These are phyloP conservation scores for Liriodendron chinense DNA, from an alignment of 164 flowering plant genomes.

Conservation along the genomic window DNA sequence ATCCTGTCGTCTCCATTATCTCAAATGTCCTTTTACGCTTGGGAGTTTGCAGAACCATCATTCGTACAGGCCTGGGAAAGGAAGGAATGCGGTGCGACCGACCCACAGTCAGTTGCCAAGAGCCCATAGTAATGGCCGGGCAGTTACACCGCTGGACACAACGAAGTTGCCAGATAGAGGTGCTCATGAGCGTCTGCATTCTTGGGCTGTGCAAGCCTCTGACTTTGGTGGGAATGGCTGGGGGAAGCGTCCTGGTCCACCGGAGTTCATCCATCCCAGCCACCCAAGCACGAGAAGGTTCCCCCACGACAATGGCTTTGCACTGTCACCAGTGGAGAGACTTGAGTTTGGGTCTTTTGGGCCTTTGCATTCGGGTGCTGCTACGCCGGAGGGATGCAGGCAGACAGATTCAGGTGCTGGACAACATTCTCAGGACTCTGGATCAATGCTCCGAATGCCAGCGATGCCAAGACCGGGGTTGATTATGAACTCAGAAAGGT, in stretches of 20 bases:
- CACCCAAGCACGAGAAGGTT: constrained; percentile 22
- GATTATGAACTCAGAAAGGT: constrained; percentile 40
- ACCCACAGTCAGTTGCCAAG: constrained; percentile 21
- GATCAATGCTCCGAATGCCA: not conserved
- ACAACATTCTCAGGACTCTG: not conserved
- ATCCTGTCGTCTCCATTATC: not conserved
- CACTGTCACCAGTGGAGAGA: constrained; percentile 22
- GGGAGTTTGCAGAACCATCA: constrained; percentile 55
- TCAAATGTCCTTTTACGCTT: constrained; percentile 6
- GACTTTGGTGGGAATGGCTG: constrained; percentile 17
- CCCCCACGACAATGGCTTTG: constrained; percentile 28
- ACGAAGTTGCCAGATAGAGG: constrained; percentile 32
- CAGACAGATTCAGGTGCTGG: constrained; percentile 13
- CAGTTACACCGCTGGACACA: constrained; percentile 14
- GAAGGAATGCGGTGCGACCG: constrained; percentile 33
- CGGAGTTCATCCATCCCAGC: constrained; percentile 16
- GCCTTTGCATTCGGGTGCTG: constrained; percentile 16
- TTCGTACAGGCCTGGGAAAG: constrained; percentile 40
- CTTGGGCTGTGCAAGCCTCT: constrained; percentile 14
- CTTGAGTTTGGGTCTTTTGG: constrained; percentile 39
- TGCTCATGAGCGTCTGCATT: constrained; percentile 9
- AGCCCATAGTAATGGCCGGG: constrained; percentile 46
- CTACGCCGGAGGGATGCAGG: constrained; percentile 17
- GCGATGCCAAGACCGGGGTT: constrained; percentile 19
- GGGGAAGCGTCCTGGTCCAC: constrained; percentile 17